These are phyloP conservation scores for Senna tora DNA, from an alignment of 306 rosid genomes.

Conservation along the genomic window DNA sequence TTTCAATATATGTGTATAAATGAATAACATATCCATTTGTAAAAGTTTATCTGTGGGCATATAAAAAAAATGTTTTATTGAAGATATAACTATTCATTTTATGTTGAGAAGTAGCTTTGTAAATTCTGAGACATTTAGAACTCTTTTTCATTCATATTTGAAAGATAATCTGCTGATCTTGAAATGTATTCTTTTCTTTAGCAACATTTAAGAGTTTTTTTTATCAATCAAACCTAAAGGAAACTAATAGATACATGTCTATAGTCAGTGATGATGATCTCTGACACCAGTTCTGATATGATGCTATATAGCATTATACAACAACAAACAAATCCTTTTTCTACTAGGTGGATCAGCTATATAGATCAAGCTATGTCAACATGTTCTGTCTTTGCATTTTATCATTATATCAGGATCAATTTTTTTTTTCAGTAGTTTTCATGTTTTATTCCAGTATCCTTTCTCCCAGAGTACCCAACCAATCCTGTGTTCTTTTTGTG, in stretches of 20 bases:
- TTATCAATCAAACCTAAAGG: slow-evolving; percentile 10
- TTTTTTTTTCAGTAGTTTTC: slow-evolving; percentile 25
- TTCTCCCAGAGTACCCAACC: slow-evolving; percentile 30
- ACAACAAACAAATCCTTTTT: no score
- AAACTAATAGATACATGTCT: slow-evolving; percentile 22
- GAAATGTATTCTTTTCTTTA: slow-evolving; percentile 8
- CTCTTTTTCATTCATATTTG: background rate
- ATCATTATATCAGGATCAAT: slow-evolving; percentile 14
- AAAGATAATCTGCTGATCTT: slow-evolving; percentile 5
- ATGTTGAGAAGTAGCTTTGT: background rate
- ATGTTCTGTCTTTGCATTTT: no score
- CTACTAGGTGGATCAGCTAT: no score
- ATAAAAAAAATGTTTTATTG: background rate
- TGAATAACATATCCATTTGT: background rate
- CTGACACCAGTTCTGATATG: slow-evolving; percentile 6
- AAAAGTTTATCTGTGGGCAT: background rate
- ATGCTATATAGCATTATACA: slow-evolving; percentile 24
- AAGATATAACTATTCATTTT: background rate
- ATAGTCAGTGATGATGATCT: slow-evolving; percentile 15
- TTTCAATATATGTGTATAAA: background rate
- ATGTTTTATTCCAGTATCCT: slow-evolving; percentile 17
- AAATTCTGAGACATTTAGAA: slow-evolving; percentile 13
- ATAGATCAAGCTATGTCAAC: no score
- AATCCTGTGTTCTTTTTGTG: slow-evolving; percentile 32
- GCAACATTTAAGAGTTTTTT: slow-evolving; percentile 10